Percentiles rank a stretch among this genome's conserved stretches.
These are phyloP conservation scores for Beauveria asiatica DNA, from an alignment of 2,329 filamentous ascomycete genomes.

Conservation along the genomic window DNA sequence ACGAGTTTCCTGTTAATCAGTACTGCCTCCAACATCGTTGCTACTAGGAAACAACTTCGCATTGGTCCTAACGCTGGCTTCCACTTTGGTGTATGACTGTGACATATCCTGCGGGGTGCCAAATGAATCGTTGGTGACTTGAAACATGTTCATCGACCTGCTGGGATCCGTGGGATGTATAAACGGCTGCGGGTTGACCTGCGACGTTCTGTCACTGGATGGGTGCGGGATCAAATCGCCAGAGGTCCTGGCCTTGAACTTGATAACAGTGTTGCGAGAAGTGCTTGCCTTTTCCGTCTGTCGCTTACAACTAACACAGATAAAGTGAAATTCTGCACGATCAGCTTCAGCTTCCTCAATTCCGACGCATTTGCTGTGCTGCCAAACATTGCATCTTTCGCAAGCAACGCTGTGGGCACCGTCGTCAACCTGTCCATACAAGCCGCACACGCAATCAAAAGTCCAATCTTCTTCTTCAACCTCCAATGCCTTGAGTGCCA, in stretches of 20 bases:
- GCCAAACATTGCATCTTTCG: constrained; percentile 91
- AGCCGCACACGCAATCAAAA: constrained; percentile 89
- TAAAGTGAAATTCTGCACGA: constrained; percentile 75
- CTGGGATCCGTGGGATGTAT: not conserved
- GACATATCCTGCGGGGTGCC: not conserved
- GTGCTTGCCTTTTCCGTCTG: constrained; percentile 58
- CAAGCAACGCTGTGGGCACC: constrained; percentile 90
- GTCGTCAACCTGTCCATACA: constrained; percentile 88
- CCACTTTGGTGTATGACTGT: not conserved
- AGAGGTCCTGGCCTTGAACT: constrained; percentile 38
- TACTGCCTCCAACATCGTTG: not conserved
- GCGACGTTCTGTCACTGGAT: not conserved
- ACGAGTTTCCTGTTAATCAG: not conserved
- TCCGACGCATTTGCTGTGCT: constrained; percentile 86
- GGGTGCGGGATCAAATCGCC: not conserved
- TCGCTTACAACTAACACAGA: constrained; percentile 70
- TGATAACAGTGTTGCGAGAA: constrained; percentile 39
- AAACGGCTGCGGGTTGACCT: not conserved
- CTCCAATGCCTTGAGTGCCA: constrained; percentile 63
- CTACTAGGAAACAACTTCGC: too few relatives aligned
- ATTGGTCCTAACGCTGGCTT: not conserved
- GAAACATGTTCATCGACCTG: not conserved
- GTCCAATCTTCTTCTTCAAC: constrained; percentile 79
- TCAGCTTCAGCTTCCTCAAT: constrained; percentile 75
- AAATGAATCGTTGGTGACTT: not conserved